A percentile compares a stretch with the other conserved stretches of the same genome.
Conservation (phyloP, 1,284 basidiomycete species). For the Melanopsichium pennsylvanicum region DNA sequence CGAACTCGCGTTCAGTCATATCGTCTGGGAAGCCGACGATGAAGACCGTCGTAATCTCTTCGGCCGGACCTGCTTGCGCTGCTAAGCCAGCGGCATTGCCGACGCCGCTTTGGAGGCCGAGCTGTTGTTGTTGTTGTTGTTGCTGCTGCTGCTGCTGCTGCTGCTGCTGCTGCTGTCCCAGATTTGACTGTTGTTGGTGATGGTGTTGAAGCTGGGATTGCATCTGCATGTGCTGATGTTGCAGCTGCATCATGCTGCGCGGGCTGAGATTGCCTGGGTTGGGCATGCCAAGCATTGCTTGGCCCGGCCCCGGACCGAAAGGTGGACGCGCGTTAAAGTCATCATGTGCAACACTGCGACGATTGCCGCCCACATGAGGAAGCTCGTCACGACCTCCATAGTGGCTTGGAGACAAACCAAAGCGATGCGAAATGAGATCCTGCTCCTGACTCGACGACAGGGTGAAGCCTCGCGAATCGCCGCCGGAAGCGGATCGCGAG, state of each 20-base stretch:
- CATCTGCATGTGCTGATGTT: slow-evolving; percentile 58
- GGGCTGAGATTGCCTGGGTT: slow-evolving; percentile 52
- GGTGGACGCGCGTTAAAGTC: slow-evolving; percentile 27
- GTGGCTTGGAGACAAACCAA: slow-evolving; percentile 35
- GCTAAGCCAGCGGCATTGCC: slow-evolving; percentile 16
- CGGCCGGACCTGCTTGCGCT: slow-evolving; percentile 63
- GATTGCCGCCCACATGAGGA: slow-evolving; percentile 25
- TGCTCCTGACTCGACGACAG: slow-evolving; percentile 31
- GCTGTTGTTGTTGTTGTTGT: slow-evolving; percentile 24
- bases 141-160: slow-evolving; percentile 20
- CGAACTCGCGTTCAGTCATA: slow-evolving; percentile 98
- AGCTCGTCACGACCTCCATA: slow-evolving; percentile 27
- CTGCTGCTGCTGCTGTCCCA: slow-evolving; percentile 23
- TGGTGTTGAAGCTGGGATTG: slow-evolving; percentile 44
- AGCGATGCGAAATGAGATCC: slow-evolving; percentile 34
- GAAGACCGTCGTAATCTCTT: slow-evolving; percentile 97
- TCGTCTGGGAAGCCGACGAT: slow-evolving; percentile 99
- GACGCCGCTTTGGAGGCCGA: slow-evolving; percentile 21
- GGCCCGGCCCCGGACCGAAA: slow-evolving; percentile 11
- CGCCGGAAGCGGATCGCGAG: slow-evolving; percentile 23
- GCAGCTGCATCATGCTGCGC: slow-evolving; percentile 54
- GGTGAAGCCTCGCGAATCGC: slow-evolving; percentile 25
- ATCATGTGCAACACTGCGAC: slow-evolving; percentile 28
- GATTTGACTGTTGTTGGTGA: too few species aligned
- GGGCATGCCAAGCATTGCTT: slow-evolving; percentile 28